phyloP scores from a whole-genome alignment of 164 flowering plant species.

The Tetracentron sinense region DNA sequence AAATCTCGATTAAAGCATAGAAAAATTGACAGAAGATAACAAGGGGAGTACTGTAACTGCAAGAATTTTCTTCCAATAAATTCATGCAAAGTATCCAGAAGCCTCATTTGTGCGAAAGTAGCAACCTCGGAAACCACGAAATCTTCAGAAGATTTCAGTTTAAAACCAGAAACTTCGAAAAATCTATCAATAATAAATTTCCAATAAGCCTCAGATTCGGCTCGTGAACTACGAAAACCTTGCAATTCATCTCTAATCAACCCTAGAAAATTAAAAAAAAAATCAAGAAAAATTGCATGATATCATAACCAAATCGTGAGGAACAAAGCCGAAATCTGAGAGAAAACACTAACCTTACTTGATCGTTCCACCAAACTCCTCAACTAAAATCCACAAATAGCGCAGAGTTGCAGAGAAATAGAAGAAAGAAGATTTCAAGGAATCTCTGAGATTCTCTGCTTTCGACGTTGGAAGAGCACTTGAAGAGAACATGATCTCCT shows the following conservation, averaged over 20 bases:
- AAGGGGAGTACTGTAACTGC: not conserved
- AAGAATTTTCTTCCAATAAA: not conserved
- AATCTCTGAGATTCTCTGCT: too few relatives aligned
- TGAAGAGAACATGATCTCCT: slow-evolving; percentile 10
- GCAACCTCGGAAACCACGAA: not conserved
- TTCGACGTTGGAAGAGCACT: slow-evolving; percentile 14
- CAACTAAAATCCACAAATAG: not conserved
- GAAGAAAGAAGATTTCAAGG: not conserved
- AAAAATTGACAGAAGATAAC: not conserved
- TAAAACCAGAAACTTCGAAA: not conserved
- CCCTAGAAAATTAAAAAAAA: not conserved
- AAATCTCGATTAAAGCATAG: not conserved
- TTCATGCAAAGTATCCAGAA: not conserved
- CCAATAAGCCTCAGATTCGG: not conserved
- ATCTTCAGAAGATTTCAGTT: not conserved
- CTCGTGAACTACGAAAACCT: too few relatives aligned
- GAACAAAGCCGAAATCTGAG: not conserved
- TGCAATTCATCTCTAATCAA: not conserved
- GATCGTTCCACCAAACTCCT: too few relatives aligned
- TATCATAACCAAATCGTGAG: too few relatives aligned
- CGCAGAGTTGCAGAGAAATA: not conserved
- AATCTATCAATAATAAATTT: too few relatives aligned
- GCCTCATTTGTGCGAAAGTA: not conserved
- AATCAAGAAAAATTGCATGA: too few relatives aligned
- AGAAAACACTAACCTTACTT: slow-evolving; percentile 6